phyloP scores from a whole-genome alignment of 306 rosid genomes.

The Cucurbita moschata region DNA sequence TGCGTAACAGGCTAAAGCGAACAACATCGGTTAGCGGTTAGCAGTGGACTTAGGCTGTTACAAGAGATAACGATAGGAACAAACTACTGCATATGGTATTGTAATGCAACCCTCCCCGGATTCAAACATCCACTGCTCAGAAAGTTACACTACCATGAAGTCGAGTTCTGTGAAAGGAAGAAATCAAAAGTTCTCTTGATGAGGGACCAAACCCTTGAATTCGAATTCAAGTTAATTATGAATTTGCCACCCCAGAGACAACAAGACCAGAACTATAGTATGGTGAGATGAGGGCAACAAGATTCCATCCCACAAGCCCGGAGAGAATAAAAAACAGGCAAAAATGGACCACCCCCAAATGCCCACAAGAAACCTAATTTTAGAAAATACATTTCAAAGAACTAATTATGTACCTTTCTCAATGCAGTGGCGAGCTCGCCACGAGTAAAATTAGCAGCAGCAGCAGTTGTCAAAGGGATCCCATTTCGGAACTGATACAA shows the following conservation, averaged over 20 bases:
- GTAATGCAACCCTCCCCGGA: too few species aligned
- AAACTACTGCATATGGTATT: too few species aligned
- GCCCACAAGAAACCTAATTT: neutral
- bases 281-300: neutral
- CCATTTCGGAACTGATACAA: conserved; percentile 66
- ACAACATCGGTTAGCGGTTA: too few species aligned
- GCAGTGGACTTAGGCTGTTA: too few species aligned
- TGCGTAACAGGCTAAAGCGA: too few species aligned
- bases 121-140: too few species aligned
- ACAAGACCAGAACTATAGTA: neutral
- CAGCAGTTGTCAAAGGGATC: conserved; percentile 61
- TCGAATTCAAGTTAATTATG: neutral
- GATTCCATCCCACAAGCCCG: neutral
- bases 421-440: conserved; percentile 74
- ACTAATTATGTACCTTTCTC: conserved; percentile 37
- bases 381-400: neutral
- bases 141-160: too few species aligned
- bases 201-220: neutral
- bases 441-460: conserved; percentile 71
- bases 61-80: too few species aligned
- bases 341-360: neutral
- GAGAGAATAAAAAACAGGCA: neutral
- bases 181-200: neutral
- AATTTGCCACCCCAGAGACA: neutral
- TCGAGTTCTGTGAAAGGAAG: too few species aligned